Evolutionary conservation across 202 grass and related monocot genomes (phyloP).

Genomic region (Schoenoplectus tabernaemontani): DNA sequence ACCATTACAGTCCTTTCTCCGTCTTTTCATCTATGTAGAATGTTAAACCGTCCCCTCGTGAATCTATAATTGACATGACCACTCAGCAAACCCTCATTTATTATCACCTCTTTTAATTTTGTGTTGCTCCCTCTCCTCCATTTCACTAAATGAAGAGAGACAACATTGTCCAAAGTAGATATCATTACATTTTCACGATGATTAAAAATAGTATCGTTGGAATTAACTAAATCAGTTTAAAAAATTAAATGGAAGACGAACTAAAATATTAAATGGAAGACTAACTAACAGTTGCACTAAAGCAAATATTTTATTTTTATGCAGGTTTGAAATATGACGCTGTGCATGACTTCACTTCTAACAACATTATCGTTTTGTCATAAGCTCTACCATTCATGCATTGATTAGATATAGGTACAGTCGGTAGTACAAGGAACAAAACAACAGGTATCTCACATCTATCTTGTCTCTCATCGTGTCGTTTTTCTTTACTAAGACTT

Average conservation of each 20-base stretch:
- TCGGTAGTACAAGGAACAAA: constrained; percentile 5
- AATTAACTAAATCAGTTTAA: too few relatives aligned
- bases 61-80: constrained; percentile 45
- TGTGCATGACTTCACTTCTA: neutral
- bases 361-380: constrained; percentile 4
- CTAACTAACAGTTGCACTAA: too few relatives aligned
- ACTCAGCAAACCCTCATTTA: constrained; percentile 36
- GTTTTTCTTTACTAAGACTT: constrained; percentile 15
- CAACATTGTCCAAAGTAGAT: too few relatives aligned
- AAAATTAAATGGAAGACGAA: too few relatives aligned
- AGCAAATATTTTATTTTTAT: too few relatives aligned
- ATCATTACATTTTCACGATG: too few relatives aligned
- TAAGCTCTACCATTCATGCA: constrained; percentile 8
- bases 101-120: constrained; percentile 20
- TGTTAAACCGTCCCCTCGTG: constrained; percentile 25
- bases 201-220: too few relatives aligned
- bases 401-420: too few relatives aligned
- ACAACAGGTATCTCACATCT: constrained; percentile 1
- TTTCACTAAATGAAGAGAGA: too few relatives aligned
- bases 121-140: too few relatives aligned
- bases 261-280: too few relatives aligned
- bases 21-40: constrained; percentile 49
- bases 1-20: constrained; percentile 22
- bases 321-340: neutral
- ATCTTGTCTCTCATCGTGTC: constrained; percentile 2